These are phyloP conservation scores for Pseudogymnoascus sp. DNA, from an alignment of 2,329 filamentous ascomycete genomes.

Conservation along the genomic window DNA sequence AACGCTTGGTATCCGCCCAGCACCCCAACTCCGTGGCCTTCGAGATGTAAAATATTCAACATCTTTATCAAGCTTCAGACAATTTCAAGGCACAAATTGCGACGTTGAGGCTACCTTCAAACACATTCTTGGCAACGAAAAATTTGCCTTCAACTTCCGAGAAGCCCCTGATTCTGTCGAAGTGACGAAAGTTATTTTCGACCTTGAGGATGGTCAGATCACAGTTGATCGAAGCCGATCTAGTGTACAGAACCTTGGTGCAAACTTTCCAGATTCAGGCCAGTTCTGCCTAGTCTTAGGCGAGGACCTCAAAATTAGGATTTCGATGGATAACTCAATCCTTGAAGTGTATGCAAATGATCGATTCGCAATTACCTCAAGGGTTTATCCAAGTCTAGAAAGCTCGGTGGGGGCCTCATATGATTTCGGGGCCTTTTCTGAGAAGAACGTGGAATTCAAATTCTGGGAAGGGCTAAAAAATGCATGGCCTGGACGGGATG, in stretches of 20 bases:
- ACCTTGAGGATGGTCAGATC: conserved; percentile 13
- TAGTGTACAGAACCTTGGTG: neutral
- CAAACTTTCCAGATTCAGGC: conserved; percentile 12
- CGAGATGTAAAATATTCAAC: neutral
- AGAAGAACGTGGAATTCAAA: conserved; percentile 13
- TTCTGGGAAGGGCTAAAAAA: conserved; percentile 17
- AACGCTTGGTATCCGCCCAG: conserved; percentile 18
- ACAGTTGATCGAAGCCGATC: conserved; percentile 16
- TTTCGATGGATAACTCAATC: conserved; percentile 19
- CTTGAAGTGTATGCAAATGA: conserved; percentile 21
- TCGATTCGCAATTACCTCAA: conserved; percentile 18
- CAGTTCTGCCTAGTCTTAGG: conserved; percentile 13
- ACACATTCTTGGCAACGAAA: conserved; percentile 12
- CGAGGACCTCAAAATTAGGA: conserved; percentile 15
- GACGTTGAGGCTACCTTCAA: conserved; percentile 16
- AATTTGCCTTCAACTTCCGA: conserved; percentile 18
- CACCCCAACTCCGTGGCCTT: conserved; percentile 16
- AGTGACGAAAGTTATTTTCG: conserved; percentile 18
- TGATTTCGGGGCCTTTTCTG: conserved; percentile 18
- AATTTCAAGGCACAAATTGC: conserved; percentile 14
- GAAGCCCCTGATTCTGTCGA: conserved; percentile 13
- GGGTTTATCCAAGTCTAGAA: conserved; percentile 18
- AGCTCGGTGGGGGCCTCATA: conserved; percentile 13
- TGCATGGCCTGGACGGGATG: conserved; percentile 11
- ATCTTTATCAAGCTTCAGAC: neutral